A percentile compares a stretch with the other conserved stretches of the same genome.
phyloP scores from a whole-genome alignment of 495 filamentous ascomycete genomes.

The Daldinia bambusicola region DNA sequence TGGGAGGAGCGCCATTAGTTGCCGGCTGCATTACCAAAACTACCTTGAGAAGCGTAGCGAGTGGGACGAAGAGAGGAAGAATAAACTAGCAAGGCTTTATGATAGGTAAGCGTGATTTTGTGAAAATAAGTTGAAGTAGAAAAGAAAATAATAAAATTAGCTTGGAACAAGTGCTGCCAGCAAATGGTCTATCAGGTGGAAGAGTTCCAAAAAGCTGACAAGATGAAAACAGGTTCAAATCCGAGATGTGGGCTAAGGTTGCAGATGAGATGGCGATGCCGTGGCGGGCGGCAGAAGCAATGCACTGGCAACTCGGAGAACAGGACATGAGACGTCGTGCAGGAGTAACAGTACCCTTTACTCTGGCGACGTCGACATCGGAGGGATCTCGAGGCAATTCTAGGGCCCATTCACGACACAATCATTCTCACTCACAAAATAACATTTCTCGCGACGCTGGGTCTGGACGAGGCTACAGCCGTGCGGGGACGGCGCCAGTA shows the following conservation, averaged over 20 bases:
- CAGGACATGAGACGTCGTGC: conserved; percentile 90
- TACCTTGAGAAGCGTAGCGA: conserved; percentile 90
- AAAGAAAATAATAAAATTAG: background rate
- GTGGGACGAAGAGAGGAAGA: conserved; percentile 98
- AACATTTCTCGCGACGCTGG: conserved; percentile 53
- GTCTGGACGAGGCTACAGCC: conserved; percentile 51
- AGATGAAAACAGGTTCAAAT: conserved; percentile 77
- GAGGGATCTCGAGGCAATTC: conserved; percentile 64
- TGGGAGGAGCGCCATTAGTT: conserved; percentile 91
- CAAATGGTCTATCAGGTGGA: background rate
- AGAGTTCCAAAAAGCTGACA: conserved; percentile 42
- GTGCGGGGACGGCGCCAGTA: conserved; percentile 32
- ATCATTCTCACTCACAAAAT: conserved; percentile 61
- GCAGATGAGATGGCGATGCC: conserved; percentile 95
- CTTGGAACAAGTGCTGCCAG: conserved; percentile 5
- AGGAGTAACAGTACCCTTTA: conserved; percentile 79
- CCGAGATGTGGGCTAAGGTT: conserved; percentile 95
- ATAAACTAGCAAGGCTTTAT: conserved; percentile 92
- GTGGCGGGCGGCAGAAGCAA: conserved; percentile 94
- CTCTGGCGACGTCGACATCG: conserved; percentile 68
- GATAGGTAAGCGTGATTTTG: conserved; percentile 74
- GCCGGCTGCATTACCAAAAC: conserved; percentile 95
- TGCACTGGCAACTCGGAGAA: conserved; percentile 98
- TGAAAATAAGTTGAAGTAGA: background rate
- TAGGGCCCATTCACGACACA: conserved; percentile 52